Percentiles rank a stretch among this genome's conserved stretches.
phyloP scores from a whole-genome alignment of 2,329 filamentous ascomycete species.

The Ophiocordyceps sinensis region DNA sequence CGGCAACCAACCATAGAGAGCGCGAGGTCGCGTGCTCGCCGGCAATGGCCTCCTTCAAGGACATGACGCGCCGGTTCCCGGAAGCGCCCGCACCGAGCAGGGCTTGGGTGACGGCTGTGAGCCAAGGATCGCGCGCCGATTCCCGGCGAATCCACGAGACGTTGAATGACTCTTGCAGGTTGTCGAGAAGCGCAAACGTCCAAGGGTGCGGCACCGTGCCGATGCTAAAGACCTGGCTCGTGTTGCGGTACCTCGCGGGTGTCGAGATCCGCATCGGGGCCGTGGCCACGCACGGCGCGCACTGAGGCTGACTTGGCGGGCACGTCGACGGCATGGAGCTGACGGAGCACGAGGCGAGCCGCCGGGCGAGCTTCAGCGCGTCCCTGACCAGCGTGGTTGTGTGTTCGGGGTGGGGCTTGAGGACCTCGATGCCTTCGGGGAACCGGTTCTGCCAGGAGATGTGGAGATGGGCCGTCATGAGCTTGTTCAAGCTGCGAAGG shows the following conservation, averaged over 20 bases:
- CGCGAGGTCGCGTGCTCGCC: conserved; percentile 47
- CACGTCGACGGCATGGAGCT: conserved; percentile 64
- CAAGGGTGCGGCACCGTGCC: conserved; percentile 85
- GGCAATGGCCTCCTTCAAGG: conserved; percentile 71
- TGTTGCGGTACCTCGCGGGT: conserved; percentile 55
- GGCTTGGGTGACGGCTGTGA: conserved; percentile 54
- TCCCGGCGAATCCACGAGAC: conserved; percentile 51
- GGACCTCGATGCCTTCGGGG: conserved; percentile 59
- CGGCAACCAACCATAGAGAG: conserved; percentile 72
- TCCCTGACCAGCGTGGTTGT: conserved; percentile 59
- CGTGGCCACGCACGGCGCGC: conserved; percentile 53
- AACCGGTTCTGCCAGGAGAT: conserved; percentile 72
- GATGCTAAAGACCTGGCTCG: conserved; percentile 61
- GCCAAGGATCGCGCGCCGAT: conserved; percentile 65
- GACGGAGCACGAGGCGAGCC: conserved; percentile 60
- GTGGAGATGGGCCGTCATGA: conserved; percentile 80
- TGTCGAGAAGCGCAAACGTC: conserved; percentile 57
- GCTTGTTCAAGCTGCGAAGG: conserved; percentile 49
- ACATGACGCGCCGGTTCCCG: conserved; percentile 50
- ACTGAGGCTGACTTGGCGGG: conserved; percentile 65
- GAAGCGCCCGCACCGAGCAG: conserved; percentile 47
- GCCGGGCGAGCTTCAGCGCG: conserved; percentile 56
- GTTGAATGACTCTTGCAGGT: conserved; percentile 45
- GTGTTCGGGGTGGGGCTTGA: conserved; percentile 65
- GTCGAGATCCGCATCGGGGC: conserved; percentile 53